Conservation (phyloP, 306 rosid species). For the Cicer chorassanicum region DNA sequence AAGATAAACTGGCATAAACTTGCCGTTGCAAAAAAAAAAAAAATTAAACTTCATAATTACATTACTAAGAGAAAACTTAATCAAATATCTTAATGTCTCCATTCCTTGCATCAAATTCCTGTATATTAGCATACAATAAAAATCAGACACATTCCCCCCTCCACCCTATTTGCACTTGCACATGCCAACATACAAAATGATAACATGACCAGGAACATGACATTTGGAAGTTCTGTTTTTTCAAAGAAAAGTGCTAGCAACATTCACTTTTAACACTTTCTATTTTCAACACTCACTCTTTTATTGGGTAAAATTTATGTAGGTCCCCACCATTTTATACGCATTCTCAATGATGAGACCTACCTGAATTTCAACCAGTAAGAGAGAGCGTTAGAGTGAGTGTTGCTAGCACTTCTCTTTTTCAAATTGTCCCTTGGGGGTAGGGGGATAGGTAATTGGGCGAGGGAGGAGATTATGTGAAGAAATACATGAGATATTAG, state of each 20-base stretch:
- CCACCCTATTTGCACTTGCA: conserved; percentile 7
- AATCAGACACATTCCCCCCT: not conserved
- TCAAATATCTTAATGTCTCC: not conserved
- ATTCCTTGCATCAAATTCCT: conserved; percentile 13
- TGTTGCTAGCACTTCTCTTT: not conserved
- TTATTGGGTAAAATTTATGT: too few species aligned
- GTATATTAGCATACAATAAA: not conserved
- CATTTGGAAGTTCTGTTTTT: conserved; percentile 16
- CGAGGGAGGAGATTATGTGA: not conserved
- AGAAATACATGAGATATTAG: not conserved
- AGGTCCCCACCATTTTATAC: too few species aligned
- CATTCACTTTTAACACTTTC: too few species aligned
- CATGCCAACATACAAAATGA: not conserved
- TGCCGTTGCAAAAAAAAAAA: too few species aligned
- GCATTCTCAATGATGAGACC: too few species aligned
- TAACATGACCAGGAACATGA: not conserved
- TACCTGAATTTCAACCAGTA: too few species aligned
- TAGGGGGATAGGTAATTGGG: not conserved
- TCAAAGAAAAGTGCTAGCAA: not conserved
- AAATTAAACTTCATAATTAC: conserved; percentile 5
- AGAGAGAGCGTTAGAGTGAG: too few species aligned
- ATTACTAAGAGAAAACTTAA: conserved; percentile 2
- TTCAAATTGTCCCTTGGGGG: not conserved
- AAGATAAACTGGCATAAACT: not conserved
- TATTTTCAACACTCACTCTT: too few species aligned